Percentiles rank a stretch among this genome's conserved stretches.
phyloP scores from a whole-genome alignment of 2,329 filamentous ascomycete species.

The Penicillium brevicompactum region DNA sequence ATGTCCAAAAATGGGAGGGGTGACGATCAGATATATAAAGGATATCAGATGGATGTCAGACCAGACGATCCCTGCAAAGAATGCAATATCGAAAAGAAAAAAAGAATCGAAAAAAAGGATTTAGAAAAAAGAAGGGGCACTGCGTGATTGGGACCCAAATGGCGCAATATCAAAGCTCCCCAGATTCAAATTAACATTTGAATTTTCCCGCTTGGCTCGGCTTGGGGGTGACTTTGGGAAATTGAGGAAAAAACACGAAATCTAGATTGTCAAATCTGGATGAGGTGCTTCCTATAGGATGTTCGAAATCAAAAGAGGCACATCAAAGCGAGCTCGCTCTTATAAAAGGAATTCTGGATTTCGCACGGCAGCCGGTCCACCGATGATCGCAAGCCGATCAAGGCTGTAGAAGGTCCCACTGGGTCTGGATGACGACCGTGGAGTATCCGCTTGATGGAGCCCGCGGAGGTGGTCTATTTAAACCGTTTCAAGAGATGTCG shows the following conservation, averaged over 20 bases:
- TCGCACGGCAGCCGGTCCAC: conserved; percentile 20
- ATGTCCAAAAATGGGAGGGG: conserved; percentile 14
- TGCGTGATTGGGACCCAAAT: conserved; percentile 26
- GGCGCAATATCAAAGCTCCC: conserved; percentile 30
- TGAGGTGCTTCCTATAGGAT: background rate
- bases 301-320: background rate
- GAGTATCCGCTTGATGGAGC: conserved; percentile 1
- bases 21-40: conserved; percentile 18
- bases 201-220: conserved; percentile 9
- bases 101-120: conserved; percentile 10
- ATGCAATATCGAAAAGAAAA: conserved; percentile 3
- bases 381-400: conserved; percentile 24
- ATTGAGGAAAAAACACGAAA: conserved; percentile 9
- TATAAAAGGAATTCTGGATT: conserved; percentile 4
- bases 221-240: background rate
- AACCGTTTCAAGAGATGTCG: background rate
- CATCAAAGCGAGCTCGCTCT: conserved; percentile 3
- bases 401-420: conserved; percentile 15
- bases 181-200: conserved; percentile 16
- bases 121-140: conserved; percentile 9
- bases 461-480: background rate
- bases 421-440: conserved; percentile 31
- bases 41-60: conserved; percentile 15
- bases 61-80: conserved; percentile 18
- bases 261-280: background rate